Percentiles rank a stretch among this genome's conserved stretches.
Conservation (phyloP, 2,329 filamentous ascomycete species). For the Parascedosporium putredinis region DNA sequence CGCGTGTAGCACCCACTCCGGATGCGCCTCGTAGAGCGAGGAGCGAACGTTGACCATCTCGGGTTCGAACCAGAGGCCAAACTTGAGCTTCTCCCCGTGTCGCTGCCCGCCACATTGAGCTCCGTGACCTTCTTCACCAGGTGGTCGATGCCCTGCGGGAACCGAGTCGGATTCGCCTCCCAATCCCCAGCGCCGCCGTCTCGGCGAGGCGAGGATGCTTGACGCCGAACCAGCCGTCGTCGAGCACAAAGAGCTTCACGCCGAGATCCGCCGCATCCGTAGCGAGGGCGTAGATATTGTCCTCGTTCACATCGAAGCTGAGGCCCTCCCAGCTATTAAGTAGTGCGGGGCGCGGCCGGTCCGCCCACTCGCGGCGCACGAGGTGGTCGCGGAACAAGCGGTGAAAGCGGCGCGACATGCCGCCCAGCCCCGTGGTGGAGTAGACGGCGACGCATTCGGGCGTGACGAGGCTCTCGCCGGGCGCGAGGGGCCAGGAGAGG, state of each 20-base stretch:
- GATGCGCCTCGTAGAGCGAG: slow-evolving; percentile 48
- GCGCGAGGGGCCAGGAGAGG: slow-evolving; percentile 44
- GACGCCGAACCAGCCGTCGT: slow-evolving; percentile 59
- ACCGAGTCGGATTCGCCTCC: slow-evolving; percentile 45
- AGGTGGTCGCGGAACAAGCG: slow-evolving; percentile 51
- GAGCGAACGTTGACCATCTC: slow-evolving; percentile 59
- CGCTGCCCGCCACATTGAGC: slow-evolving; percentile 35
- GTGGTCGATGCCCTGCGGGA: slow-evolving; percentile 44
- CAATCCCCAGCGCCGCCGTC: slow-evolving; percentile 52
- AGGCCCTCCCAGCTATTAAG: slow-evolving; percentile 60
- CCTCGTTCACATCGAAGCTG: slow-evolving; percentile 46
- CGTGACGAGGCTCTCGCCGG: slow-evolving; percentile 46
- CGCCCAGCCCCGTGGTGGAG: slow-evolving; percentile 46
- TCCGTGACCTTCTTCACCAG: slow-evolving; percentile 41
- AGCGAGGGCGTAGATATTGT: slow-evolving; percentile 43
- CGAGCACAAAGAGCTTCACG: slow-evolving; percentile 52
- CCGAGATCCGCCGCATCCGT: slow-evolving; percentile 47
- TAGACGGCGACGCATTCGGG: slow-evolving; percentile 55
- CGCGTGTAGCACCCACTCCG: slow-evolving; percentile 52
- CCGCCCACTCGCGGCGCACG: slow-evolving; percentile 44
- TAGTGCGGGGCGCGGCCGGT: slow-evolving; percentile 40
- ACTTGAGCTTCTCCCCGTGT: slow-evolving; percentile 40
- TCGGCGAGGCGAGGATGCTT: slow-evolving; percentile 50
- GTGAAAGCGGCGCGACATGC: slow-evolving; percentile 53
- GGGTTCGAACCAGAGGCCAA: slow-evolving; percentile 58